Evolutionary conservation across 495 filamentous ascomycete genomes (phyloP), one percentile per base, ranked within the genome.

Genomic region (Paragyromitra xinjiangensis): DNA sequence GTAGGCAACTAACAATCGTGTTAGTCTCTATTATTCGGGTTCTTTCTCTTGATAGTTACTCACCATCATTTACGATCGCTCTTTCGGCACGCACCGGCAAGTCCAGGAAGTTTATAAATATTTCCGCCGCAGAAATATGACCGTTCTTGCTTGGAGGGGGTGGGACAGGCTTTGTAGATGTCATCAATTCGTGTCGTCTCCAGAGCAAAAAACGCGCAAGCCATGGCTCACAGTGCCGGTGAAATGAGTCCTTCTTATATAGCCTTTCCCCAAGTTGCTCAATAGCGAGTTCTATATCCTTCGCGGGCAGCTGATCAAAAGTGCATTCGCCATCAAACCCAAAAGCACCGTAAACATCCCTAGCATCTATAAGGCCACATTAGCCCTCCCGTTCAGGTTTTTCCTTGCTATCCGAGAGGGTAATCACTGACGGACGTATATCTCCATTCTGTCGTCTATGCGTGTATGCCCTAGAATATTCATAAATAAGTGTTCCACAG

Each of bases 81-180:
- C 48, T 19, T 22, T 16, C n/a, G 26, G 26, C 2, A 29, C 26
- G 26, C 26, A 29, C 1, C 0, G 48, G 48, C 48, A 51, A 51
- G 48, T 51, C 48, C 16, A 51, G 48, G 48, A 51, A 6, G 48
- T 51, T 51, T 51, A 51, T 51, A 14, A 51, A 51, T 51, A 51
- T 5, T 6, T n/a, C 48, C 12, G 14, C 48, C 0, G 48, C 48
- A 16, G 48, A n/a, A 14, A 51, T 19, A 19, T 51, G 14, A 5
- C 48, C 48, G 1, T 51, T 16, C n/a, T 16, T 19, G 26, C 26
- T 29, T n/a, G 0, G 48, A 2, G 48, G 48, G 0, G 48, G 12
- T 16, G 14, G 14, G 48, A 22, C 48, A 51, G 48, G 48, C 6
- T 51, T n/a, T 51, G 48, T 51, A 51, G 48, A 51, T 1, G 48